Percentiles rank a stretch among this genome's conserved stretches.
Evolutionary conservation across 768 basidiomycete species (phyloP).

Genomic region (Auriculariales sp.): DNA sequence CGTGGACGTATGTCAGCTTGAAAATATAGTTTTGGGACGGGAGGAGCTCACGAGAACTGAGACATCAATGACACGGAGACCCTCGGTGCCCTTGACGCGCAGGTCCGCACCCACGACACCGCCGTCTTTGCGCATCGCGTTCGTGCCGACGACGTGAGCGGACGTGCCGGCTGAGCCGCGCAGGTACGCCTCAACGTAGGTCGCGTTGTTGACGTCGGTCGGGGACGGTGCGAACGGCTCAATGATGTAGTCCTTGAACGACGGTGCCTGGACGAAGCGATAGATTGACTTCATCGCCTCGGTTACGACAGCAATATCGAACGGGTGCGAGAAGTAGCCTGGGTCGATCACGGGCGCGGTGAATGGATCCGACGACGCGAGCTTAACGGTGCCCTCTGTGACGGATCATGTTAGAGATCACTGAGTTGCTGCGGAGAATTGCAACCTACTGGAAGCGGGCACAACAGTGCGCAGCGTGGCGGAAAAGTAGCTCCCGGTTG

Average conservation of each 20-base stretch:
- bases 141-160: conserved; percentile 20
- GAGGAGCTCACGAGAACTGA: conserved; percentile 9
- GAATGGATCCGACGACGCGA: conserved; percentile 13
- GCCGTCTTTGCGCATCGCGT: conserved; percentile 24
- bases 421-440: background rate
- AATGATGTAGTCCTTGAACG: conserved; percentile 7
- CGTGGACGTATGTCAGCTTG: background rate
- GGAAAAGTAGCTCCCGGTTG: conserved; percentile 15
- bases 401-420: conserved; percentile 1
- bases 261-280: conserved; percentile 6
- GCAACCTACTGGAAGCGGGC: conserved; percentile 21
- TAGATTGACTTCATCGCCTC: conserved; percentile 5
- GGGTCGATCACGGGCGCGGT: conserved; percentile 15
- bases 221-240: conserved; percentile 5
- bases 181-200: conserved; percentile 12
- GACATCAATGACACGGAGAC: conserved; percentile 23
- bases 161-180: conserved; percentile 9
- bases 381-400: conserved; percentile 14
- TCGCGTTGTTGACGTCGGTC: conserved; percentile 6
- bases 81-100: conserved; percentile 27
- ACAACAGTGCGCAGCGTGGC: conserved; percentile 15
- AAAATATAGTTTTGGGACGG: conserved; percentile 2
- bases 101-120: conserved; percentile 31
- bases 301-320: conserved; percentile 16
- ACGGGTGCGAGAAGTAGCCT: conserved; percentile 11